Conservation (phyloP, 805 yeast genomes). For the Grigorovia humatica region DNA sequence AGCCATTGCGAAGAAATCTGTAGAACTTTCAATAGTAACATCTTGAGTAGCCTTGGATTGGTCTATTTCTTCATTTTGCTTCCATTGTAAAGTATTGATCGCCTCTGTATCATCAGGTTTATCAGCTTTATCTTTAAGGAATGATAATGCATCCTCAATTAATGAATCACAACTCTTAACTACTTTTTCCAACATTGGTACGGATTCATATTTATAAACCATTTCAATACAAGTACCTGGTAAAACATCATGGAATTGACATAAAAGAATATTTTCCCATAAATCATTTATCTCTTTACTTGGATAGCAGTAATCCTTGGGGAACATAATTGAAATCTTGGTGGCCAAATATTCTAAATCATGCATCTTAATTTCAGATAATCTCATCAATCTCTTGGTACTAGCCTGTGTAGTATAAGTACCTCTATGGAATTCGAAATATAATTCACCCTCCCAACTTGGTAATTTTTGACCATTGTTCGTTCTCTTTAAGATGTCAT, state of each 20-base stretch:
- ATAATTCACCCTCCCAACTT: constrained; percentile 88
- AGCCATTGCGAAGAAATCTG: constrained; percentile 28
- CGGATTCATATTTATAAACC: constrained; percentile 83
- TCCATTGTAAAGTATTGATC: constrained; percentile 56
- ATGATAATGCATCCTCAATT: constrained; percentile 40
- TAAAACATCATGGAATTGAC: constrained; percentile 96
- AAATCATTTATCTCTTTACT: constrained; percentile 49
- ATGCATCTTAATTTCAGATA: constrained; percentile 63
- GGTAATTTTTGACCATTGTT: constrained; percentile 60
- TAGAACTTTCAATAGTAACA: background rate
- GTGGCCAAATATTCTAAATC: constrained; percentile 82
- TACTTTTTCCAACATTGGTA: constrained; percentile 59
- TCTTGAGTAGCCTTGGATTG: background rate
- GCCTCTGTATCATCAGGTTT: background rate
- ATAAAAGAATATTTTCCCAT: constrained; percentile 83
- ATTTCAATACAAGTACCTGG: constrained; percentile 94
- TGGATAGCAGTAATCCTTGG: constrained; percentile 59
- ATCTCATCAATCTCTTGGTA: constrained; percentile 71
- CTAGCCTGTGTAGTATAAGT: constrained; percentile 92
- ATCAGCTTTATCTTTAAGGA: constrained; percentile 27
- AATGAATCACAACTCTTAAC: constrained; percentile 43
- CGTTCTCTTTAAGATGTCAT: constrained; percentile 50
- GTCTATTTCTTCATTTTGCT: background rate
- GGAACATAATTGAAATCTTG: constrained; percentile 45
- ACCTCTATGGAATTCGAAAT: constrained; percentile 92